Evolutionary conservation across 345 rosid genomes (phyloP).

Genomic region (Populus pruinosa): DNA sequence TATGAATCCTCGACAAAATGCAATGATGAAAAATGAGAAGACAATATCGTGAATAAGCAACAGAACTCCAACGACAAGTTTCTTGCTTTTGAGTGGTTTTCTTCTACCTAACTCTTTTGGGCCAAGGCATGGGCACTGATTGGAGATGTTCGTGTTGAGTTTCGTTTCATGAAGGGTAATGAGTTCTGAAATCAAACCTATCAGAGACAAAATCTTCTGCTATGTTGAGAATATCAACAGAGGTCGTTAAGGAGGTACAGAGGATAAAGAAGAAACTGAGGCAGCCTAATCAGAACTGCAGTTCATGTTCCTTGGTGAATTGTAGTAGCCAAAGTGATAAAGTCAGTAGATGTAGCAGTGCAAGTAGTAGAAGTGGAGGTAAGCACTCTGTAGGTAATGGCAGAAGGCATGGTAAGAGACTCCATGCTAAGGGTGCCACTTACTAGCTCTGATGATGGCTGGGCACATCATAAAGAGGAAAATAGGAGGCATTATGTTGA

Average conservation of each 20-base stretch:
- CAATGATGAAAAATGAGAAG: slow-evolving; percentile 18
- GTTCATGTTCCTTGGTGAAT: slow-evolving; percentile 76
- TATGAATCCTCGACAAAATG: slow-evolving; percentile 27
- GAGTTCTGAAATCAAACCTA: slow-evolving; percentile 33
- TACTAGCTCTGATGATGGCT: slow-evolving; percentile 34
- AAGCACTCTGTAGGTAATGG: slow-evolving; percentile 30
- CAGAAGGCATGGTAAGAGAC: slow-evolving; percentile 63
- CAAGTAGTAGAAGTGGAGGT: slow-evolving; percentile 74
- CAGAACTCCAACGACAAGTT: slow-evolving; percentile 26
- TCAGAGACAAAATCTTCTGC: slow-evolving; percentile 38
- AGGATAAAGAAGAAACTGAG: slow-evolving; percentile 79
- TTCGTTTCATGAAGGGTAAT: slow-evolving; percentile 57
- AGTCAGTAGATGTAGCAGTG: slow-evolving; percentile 91
- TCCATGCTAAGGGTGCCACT: slow-evolving; percentile 32
- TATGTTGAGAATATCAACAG: slow-evolving; percentile 65
- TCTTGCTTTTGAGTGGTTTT: slow-evolving; percentile 46
- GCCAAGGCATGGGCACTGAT: slow-evolving; percentile 88
- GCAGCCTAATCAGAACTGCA: slow-evolving; percentile 55
- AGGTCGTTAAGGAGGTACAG: slow-evolving; percentile 80
- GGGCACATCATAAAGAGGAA: slow-evolving; percentile 25
- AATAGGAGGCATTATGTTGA: slow-evolving; percentile 14
- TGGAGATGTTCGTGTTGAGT: slow-evolving; percentile 82
- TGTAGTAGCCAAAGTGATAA: slow-evolving; percentile 93
- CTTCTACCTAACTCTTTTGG: slow-evolving; percentile 76
- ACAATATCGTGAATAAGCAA: slow-evolving; percentile 29